Conservation (phyloP, 176 grass and related monocot species). For the Cenchrus fungigraminus region DNA sequence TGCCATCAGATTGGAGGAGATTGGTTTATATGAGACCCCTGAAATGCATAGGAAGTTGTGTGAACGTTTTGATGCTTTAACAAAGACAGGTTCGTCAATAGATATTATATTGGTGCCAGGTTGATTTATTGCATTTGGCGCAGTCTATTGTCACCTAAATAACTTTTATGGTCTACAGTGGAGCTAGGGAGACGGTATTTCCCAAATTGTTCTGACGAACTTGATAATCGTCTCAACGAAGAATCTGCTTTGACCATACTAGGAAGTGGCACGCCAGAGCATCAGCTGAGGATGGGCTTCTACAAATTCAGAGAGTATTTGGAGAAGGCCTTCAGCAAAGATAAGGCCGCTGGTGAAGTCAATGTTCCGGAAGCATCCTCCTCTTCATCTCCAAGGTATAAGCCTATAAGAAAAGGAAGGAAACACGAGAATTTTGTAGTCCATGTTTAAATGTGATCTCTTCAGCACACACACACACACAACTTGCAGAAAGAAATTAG, state of each 20-base stretch:
- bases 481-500: neutral
- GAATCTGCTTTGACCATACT: conserved; percentile 56
- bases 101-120: neutral
- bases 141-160: neutral
- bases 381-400: conserved; percentile 22
- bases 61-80: conserved; percentile 63
- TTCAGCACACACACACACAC: neutral
- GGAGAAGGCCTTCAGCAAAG: conserved; percentile 69
- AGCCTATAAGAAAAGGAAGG: no score
- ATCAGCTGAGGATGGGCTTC: conserved; percentile 61
- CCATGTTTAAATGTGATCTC: neutral
- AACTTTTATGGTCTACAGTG: conserved; percentile 53
- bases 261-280: conserved; percentile 58
- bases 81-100: conserved; percentile 60
- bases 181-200: conserved; percentile 71
- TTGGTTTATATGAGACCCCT: conserved; percentile 71
- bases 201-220: conserved; percentile 58
- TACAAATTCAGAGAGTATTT: conserved; percentile 69
- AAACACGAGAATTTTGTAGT: no score
- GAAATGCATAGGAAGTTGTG: conserved; percentile 52
- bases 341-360: conserved; percentile 46
- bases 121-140: neutral
- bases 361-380: conserved; percentile 34
- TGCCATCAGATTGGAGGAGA: conserved; percentile 52
- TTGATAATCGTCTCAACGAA: conserved; percentile 74